Percentiles rank a stretch among this genome's conserved stretches.
phyloP scores from a whole-genome alignment of 768 basidiomycete species.

The Peribolospora kevripleyi region DNA sequence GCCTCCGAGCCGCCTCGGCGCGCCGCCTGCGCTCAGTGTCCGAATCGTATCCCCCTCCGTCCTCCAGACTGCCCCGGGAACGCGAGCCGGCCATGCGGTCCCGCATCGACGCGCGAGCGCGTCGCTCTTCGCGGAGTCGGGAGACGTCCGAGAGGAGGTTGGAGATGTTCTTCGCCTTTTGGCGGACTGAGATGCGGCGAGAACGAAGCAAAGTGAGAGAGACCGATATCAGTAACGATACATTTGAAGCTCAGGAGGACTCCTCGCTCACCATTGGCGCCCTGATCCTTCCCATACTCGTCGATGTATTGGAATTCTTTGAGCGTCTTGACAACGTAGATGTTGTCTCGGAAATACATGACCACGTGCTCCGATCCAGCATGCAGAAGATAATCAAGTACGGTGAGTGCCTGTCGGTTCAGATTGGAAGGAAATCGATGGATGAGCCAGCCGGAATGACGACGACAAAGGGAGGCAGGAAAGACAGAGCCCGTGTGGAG shows the following conservation, averaged over 20 bases:
- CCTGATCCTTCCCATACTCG: constrained; percentile 87
- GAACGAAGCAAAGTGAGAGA: neutral
- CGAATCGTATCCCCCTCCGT: constrained; percentile 20
- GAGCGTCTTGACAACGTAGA: constrained; percentile 93
- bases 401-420: constrained; percentile 45
- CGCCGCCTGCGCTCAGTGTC: neutral
- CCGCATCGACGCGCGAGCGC: constrained; percentile 66
- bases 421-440: neutral
- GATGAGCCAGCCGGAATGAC: neutral
- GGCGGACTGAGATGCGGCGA: constrained; percentile 31
- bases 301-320: constrained; percentile 96
- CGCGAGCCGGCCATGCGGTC: constrained; percentile 55
- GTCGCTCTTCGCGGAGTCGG: constrained; percentile 62
- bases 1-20: constrained; percentile 1
- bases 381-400: constrained; percentile 86
- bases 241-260: constrained; percentile 16
- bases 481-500: neutral
- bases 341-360: constrained; percentile 85
- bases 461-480: neutral
- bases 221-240: neutral
- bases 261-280: constrained; percentile 38
- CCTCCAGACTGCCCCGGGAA: constrained; percentile 23
- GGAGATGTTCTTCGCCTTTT: constrained; percentile 95
- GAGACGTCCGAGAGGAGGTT: constrained; percentile 68
- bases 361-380: constrained; percentile 96